Evolutionary conservation across 805 yeast species (phyloP).

Genomic region (Monosporozyma servazzii): DNA sequence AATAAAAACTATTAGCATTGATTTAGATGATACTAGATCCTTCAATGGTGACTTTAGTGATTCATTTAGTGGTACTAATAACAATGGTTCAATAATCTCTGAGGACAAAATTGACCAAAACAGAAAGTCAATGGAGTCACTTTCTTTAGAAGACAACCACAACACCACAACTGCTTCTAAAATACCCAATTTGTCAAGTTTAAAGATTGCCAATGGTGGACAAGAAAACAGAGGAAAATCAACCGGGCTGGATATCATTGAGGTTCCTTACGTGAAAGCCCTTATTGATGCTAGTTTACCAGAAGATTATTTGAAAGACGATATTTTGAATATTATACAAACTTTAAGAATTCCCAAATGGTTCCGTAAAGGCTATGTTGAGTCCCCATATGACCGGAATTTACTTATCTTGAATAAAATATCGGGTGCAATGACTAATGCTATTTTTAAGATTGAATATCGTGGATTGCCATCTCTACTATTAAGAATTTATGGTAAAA

Average conservation of each 20-base stretch:
- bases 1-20: constrained; percentile 24
- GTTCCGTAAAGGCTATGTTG: constrained; percentile 40
- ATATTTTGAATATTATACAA: constrained; percentile 56
- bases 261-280: constrained; percentile 44
- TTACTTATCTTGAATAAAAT: constrained; percentile 54
- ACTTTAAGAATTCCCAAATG: constrained; percentile 67
- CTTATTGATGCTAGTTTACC: constrained; percentile 72
- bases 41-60: neutral
- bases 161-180: neutral
- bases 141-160: neutral
- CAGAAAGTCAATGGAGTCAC: neutral
- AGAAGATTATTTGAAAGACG: constrained; percentile 74
- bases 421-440: constrained; percentile 89
- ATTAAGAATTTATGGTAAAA: constrained; percentile 80
- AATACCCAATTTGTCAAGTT: constrained; percentile 5
- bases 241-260: constrained; percentile 17
- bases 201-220: constrained; percentile 7
- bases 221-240: constrained; percentile 3
- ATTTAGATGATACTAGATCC: constrained; percentile 8
- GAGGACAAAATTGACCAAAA: neutral
- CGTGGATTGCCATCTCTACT: constrained; percentile 54
- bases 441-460: constrained; percentile 69
- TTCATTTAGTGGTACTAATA: neutral
- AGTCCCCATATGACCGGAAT: constrained; percentile 30
- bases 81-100: neutral